Conservation (phyloP, 2,329 filamentous ascomycete genomes). For the Fusarium penzigii region DNA sequence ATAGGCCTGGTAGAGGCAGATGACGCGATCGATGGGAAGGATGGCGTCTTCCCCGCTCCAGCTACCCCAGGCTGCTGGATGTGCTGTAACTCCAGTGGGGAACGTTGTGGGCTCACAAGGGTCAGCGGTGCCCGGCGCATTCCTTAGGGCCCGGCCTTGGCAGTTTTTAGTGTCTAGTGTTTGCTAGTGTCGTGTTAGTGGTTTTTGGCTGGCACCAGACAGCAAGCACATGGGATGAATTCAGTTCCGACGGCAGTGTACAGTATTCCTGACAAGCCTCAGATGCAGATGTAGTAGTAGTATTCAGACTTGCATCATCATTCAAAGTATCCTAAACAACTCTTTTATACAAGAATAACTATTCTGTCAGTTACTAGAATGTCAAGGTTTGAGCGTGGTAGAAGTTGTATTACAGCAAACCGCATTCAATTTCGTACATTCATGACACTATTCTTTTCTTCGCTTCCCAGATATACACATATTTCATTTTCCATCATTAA, state of each 20-base stretch:
- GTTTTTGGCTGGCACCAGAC: too few species aligned
- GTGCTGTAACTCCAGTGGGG: background rate
- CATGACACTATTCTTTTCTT: too few species aligned
- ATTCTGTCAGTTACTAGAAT: too few species aligned
- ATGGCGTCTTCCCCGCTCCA: background rate
- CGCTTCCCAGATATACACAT: background rate
- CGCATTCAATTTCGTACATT: background rate
- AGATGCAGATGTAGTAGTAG: too few species aligned
- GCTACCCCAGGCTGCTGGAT: background rate
- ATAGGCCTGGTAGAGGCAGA: background rate
- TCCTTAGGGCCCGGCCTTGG: background rate
- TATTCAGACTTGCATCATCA: too few species aligned
- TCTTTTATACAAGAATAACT: too few species aligned
- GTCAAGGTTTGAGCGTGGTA: too few species aligned
- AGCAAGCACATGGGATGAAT: too few species aligned
- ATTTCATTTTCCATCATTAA: background rate
- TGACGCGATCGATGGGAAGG: background rate
- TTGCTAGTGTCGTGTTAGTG: conserved; percentile 1
- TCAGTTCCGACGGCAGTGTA: too few species aligned
- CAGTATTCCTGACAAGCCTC: too few species aligned
- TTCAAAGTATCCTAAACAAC: too few species aligned
- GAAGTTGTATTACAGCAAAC: too few species aligned
- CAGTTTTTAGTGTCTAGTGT: background rate
- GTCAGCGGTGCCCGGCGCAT: background rate
- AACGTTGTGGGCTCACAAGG: background rate